Conservation (phyloP, 2,329 filamentous ascomycete species). For the Sclerotiophoma versabilis region DNA sequence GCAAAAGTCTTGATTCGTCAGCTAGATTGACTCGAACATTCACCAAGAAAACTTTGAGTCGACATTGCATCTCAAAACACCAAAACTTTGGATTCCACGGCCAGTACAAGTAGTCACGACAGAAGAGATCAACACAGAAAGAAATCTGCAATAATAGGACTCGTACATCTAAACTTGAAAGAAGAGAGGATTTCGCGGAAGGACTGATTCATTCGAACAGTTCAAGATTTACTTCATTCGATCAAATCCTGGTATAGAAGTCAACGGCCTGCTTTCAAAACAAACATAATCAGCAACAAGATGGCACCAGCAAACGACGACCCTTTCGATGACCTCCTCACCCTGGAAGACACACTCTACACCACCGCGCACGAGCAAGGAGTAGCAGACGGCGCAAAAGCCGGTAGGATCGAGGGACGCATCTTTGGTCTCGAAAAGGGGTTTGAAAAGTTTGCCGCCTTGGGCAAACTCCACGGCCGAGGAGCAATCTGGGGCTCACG, state of each 20-base stretch:
- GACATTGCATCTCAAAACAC: neutral
- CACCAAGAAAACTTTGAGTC: neutral
- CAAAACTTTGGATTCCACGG: too few relatives aligned
- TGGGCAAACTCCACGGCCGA: constrained; percentile 79
- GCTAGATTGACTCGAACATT: constrained; percentile 4
- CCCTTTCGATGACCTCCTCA: constrained; percentile 64
- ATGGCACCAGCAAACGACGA: constrained; percentile 40
- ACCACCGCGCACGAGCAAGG: constrained; percentile 81
- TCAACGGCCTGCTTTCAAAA: too few relatives aligned
- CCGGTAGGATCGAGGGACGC: constrained; percentile 86
- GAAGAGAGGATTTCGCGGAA: too few relatives aligned
- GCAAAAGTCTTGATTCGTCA: constrained; percentile 9
- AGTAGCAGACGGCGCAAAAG: constrained; percentile 73
- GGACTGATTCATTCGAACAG: too few relatives aligned
- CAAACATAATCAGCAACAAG: neutral
- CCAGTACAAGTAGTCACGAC: too few relatives aligned
- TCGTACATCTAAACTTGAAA: too few relatives aligned
- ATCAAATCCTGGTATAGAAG: too few relatives aligned
- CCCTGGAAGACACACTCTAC: constrained; percentile 76
- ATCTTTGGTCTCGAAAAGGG: constrained; percentile 91
- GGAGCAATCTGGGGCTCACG: constrained; percentile 85
- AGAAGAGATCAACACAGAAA: too few relatives aligned
- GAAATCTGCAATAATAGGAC: too few relatives aligned
- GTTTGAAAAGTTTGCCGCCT: constrained; percentile 87
- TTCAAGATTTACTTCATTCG: too few relatives aligned